Evolutionary conservation across 2,329 filamentous ascomycete species (phyloP).

Genomic region (Elsinoe batatas): DNA sequence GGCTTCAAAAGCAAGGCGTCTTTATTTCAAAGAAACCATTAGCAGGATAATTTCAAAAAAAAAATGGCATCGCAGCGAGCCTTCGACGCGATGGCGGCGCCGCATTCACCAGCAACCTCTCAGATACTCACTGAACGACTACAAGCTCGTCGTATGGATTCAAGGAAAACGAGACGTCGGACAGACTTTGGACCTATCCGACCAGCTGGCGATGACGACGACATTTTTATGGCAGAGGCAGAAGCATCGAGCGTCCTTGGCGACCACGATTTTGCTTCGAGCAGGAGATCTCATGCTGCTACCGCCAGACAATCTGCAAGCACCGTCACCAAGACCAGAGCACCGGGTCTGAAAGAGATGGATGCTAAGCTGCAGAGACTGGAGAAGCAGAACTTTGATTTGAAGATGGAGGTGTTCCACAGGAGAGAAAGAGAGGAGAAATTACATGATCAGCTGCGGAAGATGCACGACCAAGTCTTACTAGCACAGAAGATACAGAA

Average conservation of each 20-base stretch:
- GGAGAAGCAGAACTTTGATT: slow-evolving; percentile 67
- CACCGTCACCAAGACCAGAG: slow-evolving; percentile 15
- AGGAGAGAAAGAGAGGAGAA: slow-evolving; percentile 53
- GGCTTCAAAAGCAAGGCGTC: no score
- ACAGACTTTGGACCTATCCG: slow-evolving; percentile 25
- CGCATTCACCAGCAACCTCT: slow-evolving; percentile 13
- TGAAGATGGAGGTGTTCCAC: slow-evolving; percentile 64
- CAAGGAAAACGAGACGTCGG: slow-evolving; percentile 24
- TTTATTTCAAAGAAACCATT: no score
- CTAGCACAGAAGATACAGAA: slow-evolving; percentile 25
- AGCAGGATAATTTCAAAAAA: no score
- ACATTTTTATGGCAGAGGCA: slow-evolving; percentile 28
- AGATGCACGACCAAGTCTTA: slow-evolving; percentile 44
- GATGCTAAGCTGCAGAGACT: slow-evolving; percentile 59
- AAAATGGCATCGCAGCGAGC: not conserved
- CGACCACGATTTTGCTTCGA: slow-evolving; percentile 7
- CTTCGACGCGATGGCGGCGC: not conserved
- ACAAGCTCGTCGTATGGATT: slow-evolving; percentile 25
- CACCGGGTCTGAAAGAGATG: slow-evolving; percentile 55
- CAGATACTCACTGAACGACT: slow-evolving; percentile 29
- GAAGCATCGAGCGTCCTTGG: slow-evolving; percentile 23
- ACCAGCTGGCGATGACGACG: slow-evolving; percentile 23
- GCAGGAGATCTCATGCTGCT: slow-evolving; percentile 12
- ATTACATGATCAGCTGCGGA: slow-evolving; percentile 49
- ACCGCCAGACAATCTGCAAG: not conserved